phyloP scores from a whole-genome alignment of 1,284 basidiomycete species.

The Tausonia pullulans region DNA sequence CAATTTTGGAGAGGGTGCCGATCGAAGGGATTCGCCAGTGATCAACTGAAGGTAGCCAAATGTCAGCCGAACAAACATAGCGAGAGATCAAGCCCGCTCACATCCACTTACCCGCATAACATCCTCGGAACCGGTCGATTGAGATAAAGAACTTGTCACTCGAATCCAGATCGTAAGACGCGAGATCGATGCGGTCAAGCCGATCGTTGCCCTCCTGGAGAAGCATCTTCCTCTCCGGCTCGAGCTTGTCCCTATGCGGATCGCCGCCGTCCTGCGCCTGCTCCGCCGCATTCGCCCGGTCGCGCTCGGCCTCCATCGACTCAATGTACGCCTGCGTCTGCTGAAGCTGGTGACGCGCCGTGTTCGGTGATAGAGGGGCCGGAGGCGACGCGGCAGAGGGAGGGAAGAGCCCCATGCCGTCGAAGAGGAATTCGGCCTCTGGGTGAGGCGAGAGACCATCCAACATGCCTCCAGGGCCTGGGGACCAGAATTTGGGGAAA shows the following conservation, averaged over 20 bases:
- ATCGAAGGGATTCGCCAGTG: not conserved
- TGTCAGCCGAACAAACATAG: too few species aligned
- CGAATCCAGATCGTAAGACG: not conserved
- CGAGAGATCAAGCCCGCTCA: too few species aligned
- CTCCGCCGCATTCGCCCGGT: too few species aligned
- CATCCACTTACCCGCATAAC: not conserved
- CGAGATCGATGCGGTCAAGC: too few species aligned
- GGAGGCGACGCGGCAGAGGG: not conserved
- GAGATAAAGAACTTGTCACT: not conserved
- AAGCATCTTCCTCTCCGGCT: not conserved
- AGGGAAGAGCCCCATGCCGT: conserved; percentile 2
- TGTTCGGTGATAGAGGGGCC: not conserved
- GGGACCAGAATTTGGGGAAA: too few species aligned
- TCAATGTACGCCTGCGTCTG: not conserved
- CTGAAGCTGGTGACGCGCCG: not conserved
- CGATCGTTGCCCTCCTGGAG: not conserved
- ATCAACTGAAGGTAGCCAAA: not conserved
- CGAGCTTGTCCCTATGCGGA: not conserved
- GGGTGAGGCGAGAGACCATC: not conserved
- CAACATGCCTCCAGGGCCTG: too few species aligned
- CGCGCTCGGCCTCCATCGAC: not conserved
- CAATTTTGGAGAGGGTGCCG: not conserved
- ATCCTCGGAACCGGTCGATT: not conserved
- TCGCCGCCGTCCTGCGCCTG: too few species aligned
- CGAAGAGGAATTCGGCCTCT: conserved; percentile 6